Percentiles rank a stretch among this genome's conserved stretches.
Conservation (phyloP, 2,329 filamentous ascomycete genomes). For the Penicillium digitatum region DNA sequence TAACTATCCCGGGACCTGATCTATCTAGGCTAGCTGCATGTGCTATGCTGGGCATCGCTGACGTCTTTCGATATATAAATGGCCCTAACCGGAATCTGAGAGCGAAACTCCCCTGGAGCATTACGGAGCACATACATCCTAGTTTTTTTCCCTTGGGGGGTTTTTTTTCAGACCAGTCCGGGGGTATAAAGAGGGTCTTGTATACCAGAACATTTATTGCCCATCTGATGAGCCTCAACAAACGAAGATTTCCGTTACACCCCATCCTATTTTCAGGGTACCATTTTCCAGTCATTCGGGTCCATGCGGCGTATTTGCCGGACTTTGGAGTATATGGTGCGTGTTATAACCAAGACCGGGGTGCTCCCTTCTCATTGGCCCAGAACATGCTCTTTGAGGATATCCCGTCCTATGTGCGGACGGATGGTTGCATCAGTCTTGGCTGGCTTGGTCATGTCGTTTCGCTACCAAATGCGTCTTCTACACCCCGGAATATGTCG, state of each 20-base stretch:
- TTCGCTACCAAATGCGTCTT: not conserved
- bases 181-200: not conserved
- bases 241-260: not conserved
- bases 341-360: conserved; percentile 4
- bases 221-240: not conserved
- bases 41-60: not conserved
- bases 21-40: not conserved
- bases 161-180: not conserved
- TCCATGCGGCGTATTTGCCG: not conserved
- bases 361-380: not conserved
- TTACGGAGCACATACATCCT: not conserved
- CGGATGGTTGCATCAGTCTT: not conserved
- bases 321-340: not conserved
- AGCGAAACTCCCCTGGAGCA: not conserved
- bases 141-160: not conserved
- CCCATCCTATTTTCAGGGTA: not conserved
- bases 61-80: not conserved
- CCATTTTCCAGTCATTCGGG: not conserved
- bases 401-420: not conserved
- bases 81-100: not conserved
- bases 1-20: not conserved
- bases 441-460: not conserved
- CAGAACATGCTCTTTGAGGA: not conserved
- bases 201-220: not conserved
- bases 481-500: not conserved